phyloP scores from a whole-genome alignment of 768 basidiomycete species.

The Sporobolomyces roseus region DNA sequence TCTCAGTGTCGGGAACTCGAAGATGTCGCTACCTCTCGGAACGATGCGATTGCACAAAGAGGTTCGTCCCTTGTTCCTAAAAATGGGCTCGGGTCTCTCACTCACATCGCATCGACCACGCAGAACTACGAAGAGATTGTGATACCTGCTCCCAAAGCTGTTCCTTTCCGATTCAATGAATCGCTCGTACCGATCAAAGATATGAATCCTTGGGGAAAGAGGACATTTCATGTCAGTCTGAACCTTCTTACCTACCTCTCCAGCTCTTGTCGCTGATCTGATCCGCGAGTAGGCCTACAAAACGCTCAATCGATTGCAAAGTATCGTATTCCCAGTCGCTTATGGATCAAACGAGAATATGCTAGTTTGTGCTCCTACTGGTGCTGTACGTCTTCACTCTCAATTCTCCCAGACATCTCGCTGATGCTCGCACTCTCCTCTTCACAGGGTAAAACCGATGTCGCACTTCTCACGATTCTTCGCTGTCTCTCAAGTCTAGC shows the following conservation, averaged over 20 bases:
- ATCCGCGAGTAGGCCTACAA: conserved; percentile 64
- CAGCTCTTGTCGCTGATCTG: neutral
- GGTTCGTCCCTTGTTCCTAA: conserved; percentile 52
- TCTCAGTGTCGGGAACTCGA: conserved; percentile 69
- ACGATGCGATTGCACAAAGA: conserved; percentile 66
- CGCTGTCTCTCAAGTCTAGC: conserved; percentile 50
- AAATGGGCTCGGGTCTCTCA: too few species aligned
- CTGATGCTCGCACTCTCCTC: neutral
- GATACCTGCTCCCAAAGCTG: conserved; percentile 73
- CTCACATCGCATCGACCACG: too few species aligned
- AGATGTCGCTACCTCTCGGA: conserved; percentile 76
- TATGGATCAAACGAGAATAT: conserved; percentile 96
- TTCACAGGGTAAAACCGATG: conserved; percentile 96
- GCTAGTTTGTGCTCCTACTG: conserved; percentile 92
- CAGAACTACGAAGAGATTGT: conserved; percentile 85
- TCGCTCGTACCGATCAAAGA: conserved; percentile 66
- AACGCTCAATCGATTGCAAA: conserved; percentile 87
- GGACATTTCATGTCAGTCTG: conserved; percentile 74
- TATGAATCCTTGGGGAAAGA: conserved; percentile 69
- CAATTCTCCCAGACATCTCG: neutral
- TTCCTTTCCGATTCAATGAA: conserved; percentile 70
- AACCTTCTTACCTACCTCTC: too few species aligned
- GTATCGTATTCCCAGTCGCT: conserved; percentile 86
- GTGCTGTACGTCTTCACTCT: conserved; percentile 64
- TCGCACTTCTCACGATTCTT: conserved; percentile 88